Percentiles rank a stretch among this genome's conserved stretches.
phyloP scores from a whole-genome alignment of 1,284 basidiomycete genomes.

The Leccinum fallax region DNA sequence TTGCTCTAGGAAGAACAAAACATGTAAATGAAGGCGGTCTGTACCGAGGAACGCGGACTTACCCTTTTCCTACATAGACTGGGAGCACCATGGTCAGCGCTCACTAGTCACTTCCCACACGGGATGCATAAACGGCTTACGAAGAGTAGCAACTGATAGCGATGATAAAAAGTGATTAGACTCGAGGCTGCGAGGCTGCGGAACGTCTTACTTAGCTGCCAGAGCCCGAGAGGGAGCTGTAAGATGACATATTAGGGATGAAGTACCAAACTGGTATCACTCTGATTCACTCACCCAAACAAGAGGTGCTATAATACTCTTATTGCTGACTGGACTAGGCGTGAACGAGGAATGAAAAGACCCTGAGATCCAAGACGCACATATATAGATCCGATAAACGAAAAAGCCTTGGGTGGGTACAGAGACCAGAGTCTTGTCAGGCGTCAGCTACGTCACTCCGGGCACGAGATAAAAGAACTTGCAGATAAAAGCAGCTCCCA shows the following conservation, averaged over 20 bases:
- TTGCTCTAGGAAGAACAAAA: background rate
- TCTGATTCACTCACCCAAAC: slow-evolving; percentile 1
- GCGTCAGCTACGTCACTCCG: background rate
- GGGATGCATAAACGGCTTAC: background rate
- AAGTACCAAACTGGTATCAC: too few species aligned
- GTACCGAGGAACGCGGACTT: background rate
- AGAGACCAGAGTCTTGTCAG: background rate
- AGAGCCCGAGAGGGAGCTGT: slow-evolving; percentile 4
- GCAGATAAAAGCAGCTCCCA: slow-evolving; percentile 3
- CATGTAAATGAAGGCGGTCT: background rate
- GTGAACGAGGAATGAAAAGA: background rate
- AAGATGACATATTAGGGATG: background rate
- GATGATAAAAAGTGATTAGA: background rate
- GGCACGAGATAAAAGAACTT: background rate
- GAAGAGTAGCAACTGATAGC: background rate
- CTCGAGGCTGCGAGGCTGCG: background rate
- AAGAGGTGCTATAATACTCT: background rate
- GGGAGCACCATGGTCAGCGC: background rate
- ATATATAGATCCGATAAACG: slow-evolving; percentile 5
- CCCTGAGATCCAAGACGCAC: background rate
- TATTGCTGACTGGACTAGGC: slow-evolving; percentile 1
- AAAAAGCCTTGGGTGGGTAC: slow-evolving; percentile 10
- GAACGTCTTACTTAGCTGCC: slow-evolving; percentile 2
- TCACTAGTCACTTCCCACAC: background rate
- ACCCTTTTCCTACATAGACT: slow-evolving; percentile 9